phyloP scores from a whole-genome alignment of 192 early-diverging fungal genomes.

The Backusella macrospora region DNA sequence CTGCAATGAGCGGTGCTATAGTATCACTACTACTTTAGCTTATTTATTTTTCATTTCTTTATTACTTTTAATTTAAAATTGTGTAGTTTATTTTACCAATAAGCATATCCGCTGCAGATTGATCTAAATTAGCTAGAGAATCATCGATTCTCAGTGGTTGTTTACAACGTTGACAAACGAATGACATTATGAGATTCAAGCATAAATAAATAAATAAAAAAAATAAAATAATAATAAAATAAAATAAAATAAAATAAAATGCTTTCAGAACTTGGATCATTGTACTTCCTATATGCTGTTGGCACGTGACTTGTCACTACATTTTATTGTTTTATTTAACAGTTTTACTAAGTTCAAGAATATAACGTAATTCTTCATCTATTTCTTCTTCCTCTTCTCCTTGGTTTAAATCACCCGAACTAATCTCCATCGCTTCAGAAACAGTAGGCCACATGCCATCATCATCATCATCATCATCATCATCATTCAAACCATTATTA shows the following conservation, averaged over 20 bases:
- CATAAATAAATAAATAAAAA: conserved; percentile 20
- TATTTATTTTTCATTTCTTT: background rate
- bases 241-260: background rate
- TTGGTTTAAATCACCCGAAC: background rate
- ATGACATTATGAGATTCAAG: background rate
- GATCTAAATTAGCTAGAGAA: conserved; percentile 58
- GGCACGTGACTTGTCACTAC: background rate
- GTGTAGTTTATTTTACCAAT: conserved; percentile 43
- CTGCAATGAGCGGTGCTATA: conserved; percentile 31
- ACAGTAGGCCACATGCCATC: conserved; percentile 18
- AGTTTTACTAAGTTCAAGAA: conserved; percentile 35
- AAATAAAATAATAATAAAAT: conserved; percentile 13
- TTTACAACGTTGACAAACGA: conserved; percentile 63
- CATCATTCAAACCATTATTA: background rate
- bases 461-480: background rate
- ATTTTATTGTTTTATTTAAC: conserved; percentile 3
- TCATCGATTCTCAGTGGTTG: conserved; percentile 66
- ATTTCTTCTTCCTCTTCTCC: conserved; percentile 24
- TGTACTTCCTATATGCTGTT: background rate
- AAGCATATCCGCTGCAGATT: conserved; percentile 53
- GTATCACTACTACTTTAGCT: conserved; percentile 16
- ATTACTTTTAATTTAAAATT: too few species aligned
- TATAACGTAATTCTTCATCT: conserved; percentile 39
- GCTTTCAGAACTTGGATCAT: background rate
- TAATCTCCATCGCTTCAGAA: background rate